Percentiles rank a stretch among this genome's conserved stretches.
Evolutionary conservation across 1,284 basidiomycete genomes (phyloP).

Genomic region (Cutaneotrichosporon spelunceum): DNA sequence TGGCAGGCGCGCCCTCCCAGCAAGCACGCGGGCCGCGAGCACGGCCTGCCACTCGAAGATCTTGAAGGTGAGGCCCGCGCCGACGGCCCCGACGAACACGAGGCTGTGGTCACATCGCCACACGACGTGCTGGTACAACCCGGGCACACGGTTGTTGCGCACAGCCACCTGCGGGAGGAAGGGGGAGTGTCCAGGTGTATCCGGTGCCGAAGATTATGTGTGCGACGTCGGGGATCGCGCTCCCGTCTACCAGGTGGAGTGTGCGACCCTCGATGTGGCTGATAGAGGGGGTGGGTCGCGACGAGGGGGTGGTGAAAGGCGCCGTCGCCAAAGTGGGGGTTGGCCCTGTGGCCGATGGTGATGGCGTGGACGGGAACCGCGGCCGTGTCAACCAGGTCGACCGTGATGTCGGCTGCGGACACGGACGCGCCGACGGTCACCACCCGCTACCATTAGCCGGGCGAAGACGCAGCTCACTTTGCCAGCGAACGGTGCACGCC

Average conservation of each 20-base stretch:
- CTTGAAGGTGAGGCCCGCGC: constrained; percentile 38
- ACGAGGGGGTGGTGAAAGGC: constrained; percentile 17
- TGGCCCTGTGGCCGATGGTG: constrained; percentile 11
- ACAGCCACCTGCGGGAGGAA: constrained; percentile 39
- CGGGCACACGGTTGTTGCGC: constrained; percentile 54
- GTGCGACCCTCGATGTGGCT: constrained; percentile 11
- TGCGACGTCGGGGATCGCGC: constrained; percentile 12
- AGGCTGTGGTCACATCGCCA: constrained; percentile 57
- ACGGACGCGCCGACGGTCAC: constrained; percentile 17
- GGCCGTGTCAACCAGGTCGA: constrained; percentile 12
- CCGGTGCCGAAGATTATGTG: constrained; percentile 21
- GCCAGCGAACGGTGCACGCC: constrained; percentile 1
- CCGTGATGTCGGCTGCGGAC: constrained; percentile 17
- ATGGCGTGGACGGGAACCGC: constrained; percentile 9
- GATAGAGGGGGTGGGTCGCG: constrained; percentile 9
- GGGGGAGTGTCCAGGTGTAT: constrained; percentile 16
- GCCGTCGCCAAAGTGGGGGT: constrained; percentile 15
- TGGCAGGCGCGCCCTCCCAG: constrained; percentile 33
- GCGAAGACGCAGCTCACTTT: constrained; percentile 1
- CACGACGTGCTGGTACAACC: constrained; percentile 55
- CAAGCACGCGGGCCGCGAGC: constrained; percentile 33
- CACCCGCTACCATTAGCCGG: constrained; percentile 8
- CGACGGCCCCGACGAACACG: constrained; percentile 47
- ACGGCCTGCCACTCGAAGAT: constrained; percentile 43
- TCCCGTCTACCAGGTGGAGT: constrained; percentile 12